Percentiles rank a stretch among this genome's conserved stretches.
phyloP scores from a whole-genome alignment of 129 eudicot species.

The Erigeron canadensis region DNA sequence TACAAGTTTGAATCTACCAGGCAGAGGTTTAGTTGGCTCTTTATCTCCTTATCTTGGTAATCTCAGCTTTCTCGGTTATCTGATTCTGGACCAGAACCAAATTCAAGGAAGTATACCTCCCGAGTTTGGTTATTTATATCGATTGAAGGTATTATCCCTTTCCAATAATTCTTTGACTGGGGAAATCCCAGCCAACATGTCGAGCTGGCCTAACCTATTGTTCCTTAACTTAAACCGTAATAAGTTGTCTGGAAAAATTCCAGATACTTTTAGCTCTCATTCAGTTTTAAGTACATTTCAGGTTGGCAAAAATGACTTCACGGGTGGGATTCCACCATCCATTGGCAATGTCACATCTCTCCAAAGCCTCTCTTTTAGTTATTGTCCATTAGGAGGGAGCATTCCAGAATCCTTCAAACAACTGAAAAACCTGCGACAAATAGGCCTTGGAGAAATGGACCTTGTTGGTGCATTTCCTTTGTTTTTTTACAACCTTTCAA shows the following conservation, averaged over 20 bases:
- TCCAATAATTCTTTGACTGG: constrained; percentile 4
- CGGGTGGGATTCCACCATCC: too few species aligned
- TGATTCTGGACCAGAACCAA: background rate
- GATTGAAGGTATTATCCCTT: constrained; percentile 7
- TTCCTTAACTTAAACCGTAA: background rate
- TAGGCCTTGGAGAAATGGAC: background rate
- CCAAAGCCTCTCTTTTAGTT: background rate
- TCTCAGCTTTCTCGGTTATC: constrained; percentile 21
- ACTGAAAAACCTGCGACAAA: background rate
- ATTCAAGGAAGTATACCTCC: constrained; percentile 28
- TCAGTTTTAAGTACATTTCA: background rate
- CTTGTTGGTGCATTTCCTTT: constrained; percentile 30
- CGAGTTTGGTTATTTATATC: constrained; percentile 11
- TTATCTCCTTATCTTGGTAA: constrained; percentile 33
- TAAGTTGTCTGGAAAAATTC: constrained; percentile 19
- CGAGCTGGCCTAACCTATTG: constrained; percentile 19
- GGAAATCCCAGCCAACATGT: constrained; percentile 24
- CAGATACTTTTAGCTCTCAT: constrained; percentile 8
- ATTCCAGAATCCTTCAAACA: constrained; percentile 28
- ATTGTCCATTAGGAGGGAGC: constrained; percentile 14
- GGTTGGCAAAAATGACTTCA: background rate
- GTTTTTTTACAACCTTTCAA: constrained; percentile 30
- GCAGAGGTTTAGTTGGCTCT: constrained; percentile 14
- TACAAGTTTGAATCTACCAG: constrained; percentile 13
- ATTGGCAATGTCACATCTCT: constrained; percentile 31